Base-by-base conservation (phyloP, 2,329 filamentous ascomycete genomes). In the Fusarium sp. region DNA sequence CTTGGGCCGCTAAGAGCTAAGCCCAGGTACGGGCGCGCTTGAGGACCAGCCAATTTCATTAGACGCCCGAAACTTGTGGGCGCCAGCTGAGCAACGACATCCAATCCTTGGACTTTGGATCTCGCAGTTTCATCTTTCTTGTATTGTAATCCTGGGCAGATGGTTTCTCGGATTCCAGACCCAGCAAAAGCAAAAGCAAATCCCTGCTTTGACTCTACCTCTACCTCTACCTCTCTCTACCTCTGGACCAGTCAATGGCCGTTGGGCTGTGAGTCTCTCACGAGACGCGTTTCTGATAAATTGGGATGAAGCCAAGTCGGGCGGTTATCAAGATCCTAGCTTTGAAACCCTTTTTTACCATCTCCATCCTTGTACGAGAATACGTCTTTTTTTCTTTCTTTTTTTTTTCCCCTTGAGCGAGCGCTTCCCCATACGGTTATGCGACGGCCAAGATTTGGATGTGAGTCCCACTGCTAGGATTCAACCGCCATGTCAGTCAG, bases 41-140 rank as follows among this genome's bases (percentile, higher is more conserved):
- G 63, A 61, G 63, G 31, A 41, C 57, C 58, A 55, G 50, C 48
- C 36, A 61, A 64, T 61, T 66, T 64, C 57, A 42, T 62, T 63
- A 67, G 63, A 65, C 66, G 66, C 66, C 57, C 49, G 37, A 23
- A 23, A 41, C 21, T 17, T 51, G 46, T 41, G 44, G 51, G 57
- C 63, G 63, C 66, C 56, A 63, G 49, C 61, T 29, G 31, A 61
- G 44, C 61, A 47, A 56, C 49, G 37, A 56, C 44, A 49, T 45
- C 66, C 66, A 68, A 68, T 68, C 55, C 23, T 49, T 43, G 36
- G 42, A 9, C 17, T 29, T 36, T 35, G 33, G 31, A 53, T 42
- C 36, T 50, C 38, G 17, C 25, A 14, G 49, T 63, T 53, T 53
- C 49, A 58, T 49, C 31, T 33, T 17, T 32, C 15, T n/a, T 31